Percentiles rank a stretch among this genome's conserved stretches.
Conservation (phyloP, 202 grass and related monocot genomes). For the Sporobolus alterniflorus region DNA sequence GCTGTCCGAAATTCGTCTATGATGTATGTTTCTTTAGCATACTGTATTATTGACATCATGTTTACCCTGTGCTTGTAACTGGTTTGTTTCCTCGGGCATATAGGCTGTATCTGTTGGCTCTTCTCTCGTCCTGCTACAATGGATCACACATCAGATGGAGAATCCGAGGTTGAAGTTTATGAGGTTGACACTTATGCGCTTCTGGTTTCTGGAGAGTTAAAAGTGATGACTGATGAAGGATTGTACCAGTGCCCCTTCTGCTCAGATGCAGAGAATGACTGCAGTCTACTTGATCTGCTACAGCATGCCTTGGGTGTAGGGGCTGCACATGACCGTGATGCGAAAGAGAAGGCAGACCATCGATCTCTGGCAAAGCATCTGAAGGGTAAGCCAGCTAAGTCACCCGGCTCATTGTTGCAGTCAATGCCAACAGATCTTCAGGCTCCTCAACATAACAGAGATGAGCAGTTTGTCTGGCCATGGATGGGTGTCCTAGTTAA, state of each 20-base stretch:
- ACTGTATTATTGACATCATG: not conserved
- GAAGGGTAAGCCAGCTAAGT: conserved; percentile 48
- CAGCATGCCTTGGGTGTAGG: conserved; percentile 68
- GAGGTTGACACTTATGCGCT: conserved; percentile 19
- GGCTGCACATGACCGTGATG: conserved; percentile 41
- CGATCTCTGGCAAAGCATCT: conserved; percentile 67
- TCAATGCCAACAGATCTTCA: conserved; percentile 21
- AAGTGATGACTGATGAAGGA: conserved; percentile 39
- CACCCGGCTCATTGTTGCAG: not conserved
- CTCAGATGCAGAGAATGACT: conserved; percentile 50
- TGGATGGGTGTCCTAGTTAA: conserved; percentile 86
- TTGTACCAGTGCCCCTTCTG: conserved; percentile 74
- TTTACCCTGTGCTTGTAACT: not conserved
- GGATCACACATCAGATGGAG: conserved; percentile 41
- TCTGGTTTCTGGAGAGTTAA: conserved; percentile 45
- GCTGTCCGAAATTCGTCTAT: not conserved
- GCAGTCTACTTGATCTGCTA: conserved; percentile 54
- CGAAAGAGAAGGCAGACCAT: conserved; percentile 67
- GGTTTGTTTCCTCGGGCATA: not conserved
- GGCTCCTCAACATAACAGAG: conserved; percentile 33
- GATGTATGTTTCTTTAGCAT: not conserved
- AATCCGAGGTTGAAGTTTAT: conserved; percentile 50
- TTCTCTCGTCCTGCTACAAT: conserved; percentile 22
- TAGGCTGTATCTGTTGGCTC: conserved; percentile 2
- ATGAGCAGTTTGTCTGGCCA: conserved; percentile 82